A percentile compares a stretch with the other conserved stretches of the same genome.
These are phyloP conservation scores for Colletotrichum incanum DNA, from an alignment of 2,329 filamentous ascomycete genomes.

Conservation along the genomic window DNA sequence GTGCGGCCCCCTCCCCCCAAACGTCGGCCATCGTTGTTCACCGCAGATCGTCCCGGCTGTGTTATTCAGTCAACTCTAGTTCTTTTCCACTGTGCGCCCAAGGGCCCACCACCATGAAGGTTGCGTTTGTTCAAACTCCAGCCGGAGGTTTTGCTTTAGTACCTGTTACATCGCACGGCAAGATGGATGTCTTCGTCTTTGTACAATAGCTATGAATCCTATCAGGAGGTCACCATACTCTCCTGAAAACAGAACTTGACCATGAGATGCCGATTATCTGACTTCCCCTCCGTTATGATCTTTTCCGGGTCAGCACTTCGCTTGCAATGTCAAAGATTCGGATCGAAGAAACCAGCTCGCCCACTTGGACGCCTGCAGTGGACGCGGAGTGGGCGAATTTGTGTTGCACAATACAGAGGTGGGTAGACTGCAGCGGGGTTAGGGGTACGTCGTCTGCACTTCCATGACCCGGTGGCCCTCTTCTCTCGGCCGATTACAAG, in stretches of 20 bases:
- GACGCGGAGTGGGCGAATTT: slow-evolving; percentile 3
- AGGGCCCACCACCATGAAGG: not conserved
- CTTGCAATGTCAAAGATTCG: not conserved
- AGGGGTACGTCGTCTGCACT: not conserved
- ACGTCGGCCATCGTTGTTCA: not conserved
- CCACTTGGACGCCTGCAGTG: slow-evolving; percentile 13
- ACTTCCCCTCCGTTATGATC: not conserved
- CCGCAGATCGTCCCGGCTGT: not conserved
- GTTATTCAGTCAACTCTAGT: not conserved
- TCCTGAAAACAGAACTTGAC: slow-evolving; percentile 2
- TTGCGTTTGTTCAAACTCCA: not conserved
- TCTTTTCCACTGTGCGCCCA: not conserved
- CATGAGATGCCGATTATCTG: not conserved
- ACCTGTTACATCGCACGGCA: slow-evolving; percentile 17
- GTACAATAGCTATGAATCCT: not conserved
- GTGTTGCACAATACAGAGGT: slow-evolving; percentile 22
- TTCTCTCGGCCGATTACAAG: slow-evolving; percentile 22
- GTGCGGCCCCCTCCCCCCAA: not conserved
- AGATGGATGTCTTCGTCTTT: not conserved
- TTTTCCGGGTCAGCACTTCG: slow-evolving; percentile 1
- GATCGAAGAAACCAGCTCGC: slow-evolving; percentile 1
- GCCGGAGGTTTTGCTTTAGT: not conserved
- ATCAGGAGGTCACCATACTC: not conserved
- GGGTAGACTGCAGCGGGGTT: not conserved
- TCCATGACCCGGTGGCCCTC: not conserved